A percentile compares a stretch with the other conserved stretches of the same genome.
Conservation (phyloP, 192 early-diverging fungal genomes). For the Umbelopsis sp. region DNA sequence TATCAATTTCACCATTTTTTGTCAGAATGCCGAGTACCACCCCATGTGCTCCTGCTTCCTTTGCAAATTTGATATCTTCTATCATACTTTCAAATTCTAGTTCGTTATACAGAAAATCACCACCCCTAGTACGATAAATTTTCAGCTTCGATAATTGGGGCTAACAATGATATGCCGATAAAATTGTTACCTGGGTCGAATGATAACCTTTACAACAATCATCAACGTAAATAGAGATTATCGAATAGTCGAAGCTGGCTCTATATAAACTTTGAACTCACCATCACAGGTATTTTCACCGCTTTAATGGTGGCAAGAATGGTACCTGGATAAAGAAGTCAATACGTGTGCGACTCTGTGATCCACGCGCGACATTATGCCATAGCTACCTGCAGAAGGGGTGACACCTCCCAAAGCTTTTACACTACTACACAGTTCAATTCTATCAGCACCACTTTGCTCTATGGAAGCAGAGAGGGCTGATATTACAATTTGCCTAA, state of each 20-base stretch:
- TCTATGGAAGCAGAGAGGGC: constrained; percentile 32
- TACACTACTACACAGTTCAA: constrained; percentile 69
- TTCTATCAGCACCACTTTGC: constrained; percentile 53
- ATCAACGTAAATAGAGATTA: not conserved
- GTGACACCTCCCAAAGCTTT: constrained; percentile 66
- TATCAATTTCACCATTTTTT: constrained; percentile 60
- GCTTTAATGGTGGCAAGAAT: constrained; percentile 38
- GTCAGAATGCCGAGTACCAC: constrained; percentile 67
- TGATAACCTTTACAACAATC: constrained; percentile 51
- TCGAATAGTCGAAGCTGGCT: not conserved
- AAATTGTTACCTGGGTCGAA: constrained; percentile 51
- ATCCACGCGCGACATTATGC: not conserved
- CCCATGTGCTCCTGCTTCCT: constrained; percentile 51
- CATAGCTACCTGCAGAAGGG: constrained; percentile 51
- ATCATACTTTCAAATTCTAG: constrained; percentile 54
- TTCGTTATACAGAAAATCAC: constrained; percentile 63
- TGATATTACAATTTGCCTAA: not conserved
- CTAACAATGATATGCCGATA: not conserved
- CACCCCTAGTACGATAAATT: constrained; percentile 44
- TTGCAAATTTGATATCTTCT: constrained; percentile 46
- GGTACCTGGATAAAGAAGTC: constrained; percentile 34
- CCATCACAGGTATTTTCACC: constrained; percentile 58
- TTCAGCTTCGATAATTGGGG: not conserved
- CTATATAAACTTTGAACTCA: not conserved
- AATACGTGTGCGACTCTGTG: not conserved